Evolutionary conservation across 192 early-diverging fungal genomes (phyloP).

Genomic region (Jimgerdemannia lactiflua): DNA sequence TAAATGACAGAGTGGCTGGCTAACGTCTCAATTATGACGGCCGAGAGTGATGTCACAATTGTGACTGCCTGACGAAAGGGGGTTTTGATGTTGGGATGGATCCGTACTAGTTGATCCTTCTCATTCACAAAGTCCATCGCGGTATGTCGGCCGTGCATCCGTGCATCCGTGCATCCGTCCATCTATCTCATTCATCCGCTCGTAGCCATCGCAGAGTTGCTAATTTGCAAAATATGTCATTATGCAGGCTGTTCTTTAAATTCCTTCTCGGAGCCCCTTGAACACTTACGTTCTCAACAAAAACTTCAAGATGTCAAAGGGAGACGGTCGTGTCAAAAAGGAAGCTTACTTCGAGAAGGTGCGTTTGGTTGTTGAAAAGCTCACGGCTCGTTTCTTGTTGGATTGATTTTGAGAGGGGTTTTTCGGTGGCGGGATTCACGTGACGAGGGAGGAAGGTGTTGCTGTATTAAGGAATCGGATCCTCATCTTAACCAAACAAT

Average conservation of each 20-base stretch:
- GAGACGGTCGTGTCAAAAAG: constrained; percentile 90
- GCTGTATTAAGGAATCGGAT: too few relatives aligned
- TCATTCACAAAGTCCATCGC: not conserved
- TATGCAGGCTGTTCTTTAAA: constrained; percentile 31
- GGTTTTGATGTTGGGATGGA: not conserved
- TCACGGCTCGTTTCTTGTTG: too few relatives aligned
- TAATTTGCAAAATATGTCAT: not conserved
- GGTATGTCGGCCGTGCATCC: not conserved
- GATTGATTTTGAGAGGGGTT: not conserved
- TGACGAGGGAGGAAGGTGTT: not conserved
- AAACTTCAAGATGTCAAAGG: constrained; percentile 90
- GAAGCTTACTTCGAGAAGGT: constrained; percentile 89
- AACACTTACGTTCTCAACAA: constrained; percentile 37
- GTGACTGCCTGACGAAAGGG: too few relatives aligned
- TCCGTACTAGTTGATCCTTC: not conserved
- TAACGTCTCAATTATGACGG: too few relatives aligned
- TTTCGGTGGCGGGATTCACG: not conserved
- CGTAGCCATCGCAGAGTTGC: too few relatives aligned
- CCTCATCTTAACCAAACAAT: too few relatives aligned
- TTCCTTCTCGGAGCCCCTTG: constrained; percentile 50
- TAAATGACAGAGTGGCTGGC: too few relatives aligned
- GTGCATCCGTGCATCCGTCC: not conserved
- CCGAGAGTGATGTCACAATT: not conserved
- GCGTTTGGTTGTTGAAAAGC: not conserved
- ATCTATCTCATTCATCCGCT: not conserved